These are phyloP conservation scores for Diaporthe amygdali DNA, from an alignment of 2,329 filamentous ascomycete genomes.

Conservation along the genomic window DNA sequence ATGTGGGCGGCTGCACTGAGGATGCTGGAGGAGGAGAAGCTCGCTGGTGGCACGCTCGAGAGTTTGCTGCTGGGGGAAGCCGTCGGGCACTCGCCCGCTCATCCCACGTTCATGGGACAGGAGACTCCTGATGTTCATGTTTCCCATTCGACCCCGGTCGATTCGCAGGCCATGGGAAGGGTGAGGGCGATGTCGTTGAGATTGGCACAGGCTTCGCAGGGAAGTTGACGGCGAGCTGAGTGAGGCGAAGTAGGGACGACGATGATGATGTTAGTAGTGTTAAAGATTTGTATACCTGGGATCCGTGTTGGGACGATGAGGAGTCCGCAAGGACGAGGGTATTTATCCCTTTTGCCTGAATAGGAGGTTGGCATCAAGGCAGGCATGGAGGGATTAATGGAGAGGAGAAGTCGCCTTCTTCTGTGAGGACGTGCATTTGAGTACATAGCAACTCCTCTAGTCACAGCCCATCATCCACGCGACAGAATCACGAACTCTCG, in stretches of 20 bases:
- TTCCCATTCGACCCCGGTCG: not conserved
- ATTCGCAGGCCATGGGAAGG: not conserved
- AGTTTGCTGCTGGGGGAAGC: not conserved
- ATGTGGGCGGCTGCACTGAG: conserved; percentile 9
- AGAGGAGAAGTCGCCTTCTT: too few relatives aligned
- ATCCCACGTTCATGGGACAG: not conserved
- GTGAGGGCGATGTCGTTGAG: not conserved
- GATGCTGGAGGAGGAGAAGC: not conserved
- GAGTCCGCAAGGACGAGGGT: too few relatives aligned
- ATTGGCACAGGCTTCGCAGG: not conserved
- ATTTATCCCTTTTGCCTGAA: too few relatives aligned
- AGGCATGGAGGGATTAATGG: too few relatives aligned
- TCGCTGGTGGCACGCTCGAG: not conserved
- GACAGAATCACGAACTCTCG: too few relatives aligned
- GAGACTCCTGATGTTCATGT: not conserved
- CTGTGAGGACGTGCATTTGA: too few relatives aligned
- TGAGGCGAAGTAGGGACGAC: not conserved
- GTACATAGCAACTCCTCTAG: too few relatives aligned
- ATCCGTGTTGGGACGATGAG: too few relatives aligned
- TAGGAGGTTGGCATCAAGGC: too few relatives aligned
- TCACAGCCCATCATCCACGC: too few relatives aligned
- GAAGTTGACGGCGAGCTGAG: not conserved
- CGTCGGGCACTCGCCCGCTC: not conserved
- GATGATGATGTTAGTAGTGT: not conserved
- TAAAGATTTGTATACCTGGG: not conserved